A percentile compares a stretch with the other conserved stretches of the same genome.
These are phyloP conservation scores for Cupressus sempervirens DNA, from an alignment of 75 land plant genomes.

Conservation along the genomic window DNA sequence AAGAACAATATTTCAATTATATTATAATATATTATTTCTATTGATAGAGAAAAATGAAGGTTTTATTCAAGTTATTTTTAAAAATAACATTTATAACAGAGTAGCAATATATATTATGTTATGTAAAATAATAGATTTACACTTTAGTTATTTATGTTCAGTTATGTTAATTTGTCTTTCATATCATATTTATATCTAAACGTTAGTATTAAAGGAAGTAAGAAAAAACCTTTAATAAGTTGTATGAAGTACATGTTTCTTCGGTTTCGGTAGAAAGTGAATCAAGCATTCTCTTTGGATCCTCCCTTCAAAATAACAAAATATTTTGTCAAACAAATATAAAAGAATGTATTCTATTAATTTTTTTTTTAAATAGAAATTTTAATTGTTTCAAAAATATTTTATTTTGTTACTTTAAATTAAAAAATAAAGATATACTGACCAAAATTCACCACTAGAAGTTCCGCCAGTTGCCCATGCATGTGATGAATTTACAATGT, in stretches of 20 bases:
- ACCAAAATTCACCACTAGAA: conserved; percentile 78
- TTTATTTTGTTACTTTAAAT: background rate
- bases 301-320: conserved; percentile 37
- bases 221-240: conserved; percentile 75
- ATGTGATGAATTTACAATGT: conserved; percentile 75
- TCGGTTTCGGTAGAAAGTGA: conserved; percentile 64
- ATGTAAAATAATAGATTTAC: background rate
- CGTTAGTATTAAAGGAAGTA: background rate
- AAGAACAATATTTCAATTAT: too few relatives aligned
- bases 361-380: background rate
- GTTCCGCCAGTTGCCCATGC: conserved; percentile 91
- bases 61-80: too few relatives aligned
- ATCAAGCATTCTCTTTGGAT: conserved; percentile 63
- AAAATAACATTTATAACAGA: too few relatives aligned
- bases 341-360: background rate
- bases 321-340: too few relatives aligned
- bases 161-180: too few relatives aligned
- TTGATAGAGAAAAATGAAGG: too few relatives aligned
- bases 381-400: too few relatives aligned
- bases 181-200: background rate
- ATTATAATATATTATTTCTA: too few relatives aligned
- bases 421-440: background rate
- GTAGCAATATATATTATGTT: too few relatives aligned
- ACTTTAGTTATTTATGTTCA: too few relatives aligned
- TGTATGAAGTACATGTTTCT: conserved; percentile 90